Base-by-base conservation (phyloP, 768 basidiomycete species). In the Leucocoprinus leucothites region DNA sequence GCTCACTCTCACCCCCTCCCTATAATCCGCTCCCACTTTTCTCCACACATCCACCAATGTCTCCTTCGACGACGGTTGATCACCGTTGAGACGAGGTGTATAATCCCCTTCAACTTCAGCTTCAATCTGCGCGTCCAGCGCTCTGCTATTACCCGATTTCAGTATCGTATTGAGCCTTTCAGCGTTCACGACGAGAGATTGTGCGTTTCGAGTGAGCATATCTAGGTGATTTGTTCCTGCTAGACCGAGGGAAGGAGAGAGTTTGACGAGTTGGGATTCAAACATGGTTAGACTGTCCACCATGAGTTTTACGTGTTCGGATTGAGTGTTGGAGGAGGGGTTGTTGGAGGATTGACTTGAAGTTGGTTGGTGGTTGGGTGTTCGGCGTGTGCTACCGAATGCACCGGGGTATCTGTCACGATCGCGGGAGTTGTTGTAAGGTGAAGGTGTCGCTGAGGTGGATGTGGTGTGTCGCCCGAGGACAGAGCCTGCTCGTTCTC, bases 121-220 rank as follows among this genome's bases (percentile, higher is more conserved):
- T 36, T 87, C 81, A 46, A 94, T 86, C 68, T 91, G 87, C 51
- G 81, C 77, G 58, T 90, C 87, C 48, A 91, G 67, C 1, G 91
- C 85, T 40, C 75, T 69, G 53, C 75, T 71, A 13, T 82, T 84
- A 2, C 79, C 82, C 1, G 68, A 64, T 44, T 84, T 74, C 61
- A 92, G 67, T 59, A 87, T 71, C 49, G 62, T 76, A 61, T 89
- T 88, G 52, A 94, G 69, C 58, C 78, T 76, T 57, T 88, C 85
- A n/a, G 88, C 80, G 26, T 82, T 75, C 48, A 77, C 74, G 11
- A 87, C 86, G 26, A 91, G 76, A 14, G 73, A 74, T 63, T 84
- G 81, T 1, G 91, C 87, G 48, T 74, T 80, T 53, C 80, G 74
- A 48, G 82, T 72, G 38, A 91, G 68, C 0, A 74, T 72, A 16